These are phyloP conservation scores for Erythrobasidium yunnanense DNA, from an alignment of 768 basidiomycete genomes.

Conservation along the genomic window DNA sequence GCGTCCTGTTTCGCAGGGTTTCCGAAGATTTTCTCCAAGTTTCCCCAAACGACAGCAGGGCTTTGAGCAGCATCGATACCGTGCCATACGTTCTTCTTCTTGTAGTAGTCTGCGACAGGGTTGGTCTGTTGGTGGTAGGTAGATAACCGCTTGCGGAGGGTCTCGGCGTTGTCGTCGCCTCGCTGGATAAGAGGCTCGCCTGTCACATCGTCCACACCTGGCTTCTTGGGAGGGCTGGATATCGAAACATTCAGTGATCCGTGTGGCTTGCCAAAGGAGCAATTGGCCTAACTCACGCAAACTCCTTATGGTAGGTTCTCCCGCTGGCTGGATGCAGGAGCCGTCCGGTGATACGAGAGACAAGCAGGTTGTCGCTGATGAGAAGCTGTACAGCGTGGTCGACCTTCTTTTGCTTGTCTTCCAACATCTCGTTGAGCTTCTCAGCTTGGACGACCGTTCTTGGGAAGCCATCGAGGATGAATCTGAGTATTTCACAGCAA, in stretches of 20 bases:
- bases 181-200: conserved; percentile 95
- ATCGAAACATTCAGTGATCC: neutral
- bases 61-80: conserved; percentile 89
- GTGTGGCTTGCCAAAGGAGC: no score
- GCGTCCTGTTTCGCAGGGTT: conserved; percentile 14
- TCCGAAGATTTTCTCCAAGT: conserved; percentile 33
- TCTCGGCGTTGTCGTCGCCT: conserved; percentile 95
- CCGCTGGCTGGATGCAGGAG: conserved; percentile 82
- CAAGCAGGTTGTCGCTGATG: conserved; percentile 88
- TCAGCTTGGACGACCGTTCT: conserved; percentile 91
- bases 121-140: conserved; percentile 91
- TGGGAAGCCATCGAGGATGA: conserved; percentile 99
- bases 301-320: conserved; percentile 86
- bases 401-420: conserved; percentile 67
- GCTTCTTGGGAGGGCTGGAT: conserved; percentile 85
- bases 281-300: conserved; percentile 59
- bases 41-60: conserved; percentile 73
- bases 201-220: conserved; percentile 82
- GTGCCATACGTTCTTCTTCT: conserved; percentile 69
- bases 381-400: conserved; percentile 83
- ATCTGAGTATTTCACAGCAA: conserved; percentile 48
- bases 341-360: conserved; percentile 93
- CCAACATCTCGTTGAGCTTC: conserved; percentile 87
- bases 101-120: conserved; percentile 94
- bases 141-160: conserved; percentile 71